Conservation (phyloP, 1,139 yeast species). For the Entelexis sorbosivorans region DNA sequence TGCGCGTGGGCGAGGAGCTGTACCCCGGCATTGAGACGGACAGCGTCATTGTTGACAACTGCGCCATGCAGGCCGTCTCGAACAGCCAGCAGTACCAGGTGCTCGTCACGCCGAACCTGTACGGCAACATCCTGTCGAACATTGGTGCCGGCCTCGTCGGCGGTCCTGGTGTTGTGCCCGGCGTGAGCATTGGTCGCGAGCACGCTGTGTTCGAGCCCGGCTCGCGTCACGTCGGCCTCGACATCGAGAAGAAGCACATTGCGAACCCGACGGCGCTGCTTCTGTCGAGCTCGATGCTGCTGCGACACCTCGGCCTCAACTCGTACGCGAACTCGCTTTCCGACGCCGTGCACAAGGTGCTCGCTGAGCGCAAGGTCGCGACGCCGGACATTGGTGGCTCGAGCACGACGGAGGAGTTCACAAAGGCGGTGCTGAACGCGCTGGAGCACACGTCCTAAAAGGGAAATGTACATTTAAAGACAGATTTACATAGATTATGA, state of each 20-base stretch:
- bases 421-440: conserved; percentile 67
- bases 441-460: conserved; percentile 33
- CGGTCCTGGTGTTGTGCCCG: conserved; percentile 98
- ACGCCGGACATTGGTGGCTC: conserved; percentile 87
- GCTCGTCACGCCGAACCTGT: conserved; percentile 92
- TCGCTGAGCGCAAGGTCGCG: conserved; percentile 71
- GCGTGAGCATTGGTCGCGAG: conserved; percentile 96
- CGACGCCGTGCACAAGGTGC: conserved; percentile 76
- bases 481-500: conserved; percentile 5
- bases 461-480: background rate
- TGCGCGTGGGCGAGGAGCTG: conserved; percentile 69
- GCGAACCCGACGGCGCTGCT: conserved; percentile 99
- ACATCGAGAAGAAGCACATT: conserved; percentile 83
- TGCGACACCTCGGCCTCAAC: conserved; percentile 88
- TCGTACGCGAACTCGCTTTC: conserved; percentile 76
- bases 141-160: conserved; percentile 98
- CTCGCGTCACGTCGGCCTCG: conserved; percentile 98
- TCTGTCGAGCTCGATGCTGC: conserved; percentile 77
- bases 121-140: conserved; percentile 94
- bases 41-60: conserved; percentile 96
- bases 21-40: conserved; percentile 76
- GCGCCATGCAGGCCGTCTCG: conserved; percentile 98
- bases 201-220: conserved; percentile 98
- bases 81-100: conserved; percentile 97
- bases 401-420: conserved; percentile 84